Conservation (phyloP, 2,329 filamentous ascomycete genomes). For the Penicillium corylophilum region DNA sequence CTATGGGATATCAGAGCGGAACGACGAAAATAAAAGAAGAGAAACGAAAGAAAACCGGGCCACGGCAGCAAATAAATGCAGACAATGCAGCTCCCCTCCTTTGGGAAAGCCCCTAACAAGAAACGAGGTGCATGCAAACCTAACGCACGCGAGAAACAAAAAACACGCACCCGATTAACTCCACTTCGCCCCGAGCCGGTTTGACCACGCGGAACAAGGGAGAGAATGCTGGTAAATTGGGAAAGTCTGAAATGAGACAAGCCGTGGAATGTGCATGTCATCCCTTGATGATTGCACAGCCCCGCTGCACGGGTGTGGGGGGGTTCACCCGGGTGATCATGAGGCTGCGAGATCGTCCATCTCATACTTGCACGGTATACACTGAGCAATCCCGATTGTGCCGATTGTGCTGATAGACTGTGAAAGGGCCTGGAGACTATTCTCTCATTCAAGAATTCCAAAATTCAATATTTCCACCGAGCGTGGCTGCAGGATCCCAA, state of each 20-base stretch:
- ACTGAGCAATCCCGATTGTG: background rate
- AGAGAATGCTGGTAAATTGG: background rate
- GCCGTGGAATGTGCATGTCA: slow-evolving; percentile 25
- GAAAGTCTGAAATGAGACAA: slow-evolving; percentile 6
- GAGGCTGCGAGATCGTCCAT: background rate
- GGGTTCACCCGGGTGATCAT: slow-evolving; percentile 12
- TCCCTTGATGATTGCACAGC: slow-evolving; percentile 29
- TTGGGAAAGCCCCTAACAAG: slow-evolving; percentile 6
- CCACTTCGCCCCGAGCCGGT: slow-evolving; percentile 18
- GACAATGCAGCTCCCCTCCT: slow-evolving; percentile 10
- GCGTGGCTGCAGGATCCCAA: background rate
- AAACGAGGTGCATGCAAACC: slow-evolving; percentile 15
- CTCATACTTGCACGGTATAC: background rate
- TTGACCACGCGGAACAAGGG: slow-evolving; percentile 19
- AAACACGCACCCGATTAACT: slow-evolving; percentile 7
- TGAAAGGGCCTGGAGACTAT: too few relatives aligned
- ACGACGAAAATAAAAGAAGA: background rate
- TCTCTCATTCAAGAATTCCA: too few relatives aligned
- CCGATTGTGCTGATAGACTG: too few relatives aligned
- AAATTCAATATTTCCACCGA: background rate
- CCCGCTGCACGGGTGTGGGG: slow-evolving; percentile 9
- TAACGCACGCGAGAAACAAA: slow-evolving; percentile 12
- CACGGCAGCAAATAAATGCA: slow-evolving; percentile 4
- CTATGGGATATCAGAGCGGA: background rate
- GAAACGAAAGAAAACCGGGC: slow-evolving; percentile 1